Percentiles rank a stretch among this genome's conserved stretches.
Conservation (phyloP, 371 early-diverging fungal genomes). For the Mucor irregularis region DNA sequence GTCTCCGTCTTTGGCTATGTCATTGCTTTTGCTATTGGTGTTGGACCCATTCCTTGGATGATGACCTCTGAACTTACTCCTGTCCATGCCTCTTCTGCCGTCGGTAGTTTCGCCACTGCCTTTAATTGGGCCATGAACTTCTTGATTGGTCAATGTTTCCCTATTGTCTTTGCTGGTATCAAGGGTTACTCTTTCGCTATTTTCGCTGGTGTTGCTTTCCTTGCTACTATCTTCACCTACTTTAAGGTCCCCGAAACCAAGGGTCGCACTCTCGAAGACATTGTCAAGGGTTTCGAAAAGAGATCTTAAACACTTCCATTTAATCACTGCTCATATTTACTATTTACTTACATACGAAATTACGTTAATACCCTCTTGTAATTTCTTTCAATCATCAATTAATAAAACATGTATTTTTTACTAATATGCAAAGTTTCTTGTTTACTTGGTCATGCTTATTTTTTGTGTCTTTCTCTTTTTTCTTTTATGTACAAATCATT, state of each 20-base stretch:
- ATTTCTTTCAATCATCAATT: no score
- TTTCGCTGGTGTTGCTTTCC: constrained; percentile 26
- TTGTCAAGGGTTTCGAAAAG: constrained; percentile 26
- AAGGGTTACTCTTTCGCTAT: constrained; percentile 23
- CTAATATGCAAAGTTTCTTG: no score
- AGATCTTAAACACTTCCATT: not conserved
- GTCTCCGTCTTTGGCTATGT: constrained; percentile 77
- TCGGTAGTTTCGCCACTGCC: constrained; percentile 53
- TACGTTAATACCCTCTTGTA: no score
- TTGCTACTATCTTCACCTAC: constrained; percentile 28
- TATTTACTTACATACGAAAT: no score
- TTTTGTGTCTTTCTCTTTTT: no score
- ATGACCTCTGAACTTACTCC: constrained; percentile 74
- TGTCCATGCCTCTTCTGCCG: constrained; percentile 61
- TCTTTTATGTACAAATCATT: no score
- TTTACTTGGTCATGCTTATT: no score
- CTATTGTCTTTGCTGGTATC: constrained; percentile 15
- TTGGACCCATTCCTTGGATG: constrained; percentile 86
- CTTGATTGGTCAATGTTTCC: constrained; percentile 27
- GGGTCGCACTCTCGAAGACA: constrained; percentile 65
- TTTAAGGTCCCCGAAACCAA: constrained; percentile 82
- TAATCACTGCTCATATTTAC: no score
- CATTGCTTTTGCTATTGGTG: constrained; percentile 80
- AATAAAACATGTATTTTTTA: no score
- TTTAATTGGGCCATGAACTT: constrained; percentile 60